Percentiles rank a stretch among this genome's conserved stretches.
phyloP scores from a whole-genome alignment of 306 rosid genomes.

The Acacia melanoxylon region DNA sequence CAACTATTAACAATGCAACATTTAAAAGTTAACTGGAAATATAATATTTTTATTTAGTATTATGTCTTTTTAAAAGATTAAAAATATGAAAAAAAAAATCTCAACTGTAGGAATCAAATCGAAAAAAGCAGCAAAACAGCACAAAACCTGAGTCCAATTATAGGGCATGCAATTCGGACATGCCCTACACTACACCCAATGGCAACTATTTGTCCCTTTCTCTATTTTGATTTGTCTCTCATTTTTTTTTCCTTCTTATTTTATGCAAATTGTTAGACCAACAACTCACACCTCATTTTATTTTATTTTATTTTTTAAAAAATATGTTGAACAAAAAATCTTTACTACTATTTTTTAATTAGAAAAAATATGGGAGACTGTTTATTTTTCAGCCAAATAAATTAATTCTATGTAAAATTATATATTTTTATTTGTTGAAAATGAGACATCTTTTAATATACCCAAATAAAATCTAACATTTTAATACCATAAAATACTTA shows the following conservation, averaged over 20 bases:
- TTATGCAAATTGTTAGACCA: not conserved
- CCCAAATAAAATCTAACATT: too few relatives aligned
- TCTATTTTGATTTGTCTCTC: not conserved
- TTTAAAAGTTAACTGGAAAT: not conserved
- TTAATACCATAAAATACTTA: too few relatives aligned
- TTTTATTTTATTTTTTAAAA: not conserved
- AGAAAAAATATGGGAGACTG: too few relatives aligned
- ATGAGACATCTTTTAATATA: too few relatives aligned
- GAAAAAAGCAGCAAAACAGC: not conserved
- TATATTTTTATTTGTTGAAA: too few relatives aligned
- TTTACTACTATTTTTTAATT: too few relatives aligned
- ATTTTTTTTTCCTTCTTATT: not conserved
- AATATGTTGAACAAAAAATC: too few relatives aligned
- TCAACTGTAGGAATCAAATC: not conserved
- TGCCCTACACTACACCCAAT: not conserved
- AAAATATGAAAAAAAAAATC: not conserved
- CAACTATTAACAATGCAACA: not conserved
- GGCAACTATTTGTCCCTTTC: conserved; percentile 6
- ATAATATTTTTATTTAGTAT: not conserved
- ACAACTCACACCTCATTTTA: conserved; percentile 7
- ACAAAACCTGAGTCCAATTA: not conserved
- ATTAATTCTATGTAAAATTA: not conserved
- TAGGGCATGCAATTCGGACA: not conserved
- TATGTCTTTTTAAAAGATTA: too few relatives aligned
- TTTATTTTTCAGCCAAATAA: not conserved